phyloP scores from a whole-genome alignment of 2,329 filamentous ascomycete genomes.

The Colletotrichum horii region DNA sequence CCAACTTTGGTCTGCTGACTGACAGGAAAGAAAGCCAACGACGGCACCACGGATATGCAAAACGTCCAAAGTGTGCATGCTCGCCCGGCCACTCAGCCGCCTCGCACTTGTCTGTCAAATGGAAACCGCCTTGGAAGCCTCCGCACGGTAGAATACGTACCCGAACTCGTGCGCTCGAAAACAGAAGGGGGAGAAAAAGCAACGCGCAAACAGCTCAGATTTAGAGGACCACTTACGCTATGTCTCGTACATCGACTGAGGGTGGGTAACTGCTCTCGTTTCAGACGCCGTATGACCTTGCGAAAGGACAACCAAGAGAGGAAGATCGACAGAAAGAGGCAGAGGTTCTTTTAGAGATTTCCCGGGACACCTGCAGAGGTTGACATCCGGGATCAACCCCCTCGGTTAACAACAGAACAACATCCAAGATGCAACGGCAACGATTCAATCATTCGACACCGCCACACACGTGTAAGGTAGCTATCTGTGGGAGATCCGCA shows the following conservation, averaged over 20 bases:
- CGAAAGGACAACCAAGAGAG: background rate
- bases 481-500: background rate
- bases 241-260: background rate
- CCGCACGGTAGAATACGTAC: background rate
- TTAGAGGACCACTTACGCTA: background rate
- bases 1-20: background rate
- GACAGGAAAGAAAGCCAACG: background rate
- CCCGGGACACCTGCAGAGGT: background rate
- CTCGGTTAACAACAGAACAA: background rate
- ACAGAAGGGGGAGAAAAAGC: background rate
- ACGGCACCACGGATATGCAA: background rate
- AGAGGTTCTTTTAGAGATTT: background rate
- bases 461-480: background rate
- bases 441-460: background rate
- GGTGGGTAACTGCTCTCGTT: background rate
- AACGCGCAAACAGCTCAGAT: constrained; percentile 10
- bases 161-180: background rate
- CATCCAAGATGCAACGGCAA: background rate
- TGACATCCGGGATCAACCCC: background rate
- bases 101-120: background rate
- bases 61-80: background rate
- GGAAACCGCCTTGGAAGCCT: background rate
- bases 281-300: background rate
- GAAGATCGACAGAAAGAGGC: background rate
- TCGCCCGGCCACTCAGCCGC: background rate